These are phyloP conservation scores for Miamiensis avidus DNA, from an alignment of 169 alveolate species.

Conservation along the genomic window DNA sequence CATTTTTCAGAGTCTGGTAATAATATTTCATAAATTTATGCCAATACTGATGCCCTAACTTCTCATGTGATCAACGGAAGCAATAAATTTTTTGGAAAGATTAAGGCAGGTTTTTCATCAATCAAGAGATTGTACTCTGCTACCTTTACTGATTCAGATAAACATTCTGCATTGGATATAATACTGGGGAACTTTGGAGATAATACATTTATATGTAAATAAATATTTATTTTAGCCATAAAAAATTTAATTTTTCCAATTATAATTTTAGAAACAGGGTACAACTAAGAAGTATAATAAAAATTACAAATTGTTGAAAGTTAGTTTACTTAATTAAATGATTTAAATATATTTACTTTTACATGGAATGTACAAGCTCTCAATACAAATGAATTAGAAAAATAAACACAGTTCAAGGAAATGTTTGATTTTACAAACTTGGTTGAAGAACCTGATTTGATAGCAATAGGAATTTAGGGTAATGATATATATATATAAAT, in stretches of 20 bases:
- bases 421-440: too few relatives aligned
- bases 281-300: too few relatives aligned
- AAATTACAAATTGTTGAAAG: background rate
- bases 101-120: slow-evolving; percentile 47
- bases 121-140: slow-evolving; percentile 52
- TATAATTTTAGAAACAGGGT: too few relatives aligned
- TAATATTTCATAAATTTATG: slow-evolving; percentile 49
- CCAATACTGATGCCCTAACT: slow-evolving; percentile 62
- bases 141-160: slow-evolving; percentile 45
- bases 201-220: background rate
- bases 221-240: slow-evolving; percentile 2
- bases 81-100: slow-evolving; percentile 40
- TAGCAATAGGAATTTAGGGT: too few relatives aligned
- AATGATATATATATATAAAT: too few relatives aligned
- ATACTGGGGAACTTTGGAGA: slow-evolving; percentile 6
- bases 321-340: background rate
- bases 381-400: background rate
- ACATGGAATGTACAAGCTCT: background rate
- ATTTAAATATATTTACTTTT: background rate
- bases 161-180: slow-evolving; percentile 9
- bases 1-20: slow-evolving; percentile 66
- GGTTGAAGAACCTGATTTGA: too few relatives aligned
- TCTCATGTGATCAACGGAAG: slow-evolving; percentile 56
- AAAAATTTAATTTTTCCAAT: too few relatives aligned
- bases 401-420: too few relatives aligned